Evolutionary conservation across 2,329 filamentous ascomycete species (phyloP), one percentile per base, ranked within the genome.

Genomic region (Alternaria dauci): DNA sequence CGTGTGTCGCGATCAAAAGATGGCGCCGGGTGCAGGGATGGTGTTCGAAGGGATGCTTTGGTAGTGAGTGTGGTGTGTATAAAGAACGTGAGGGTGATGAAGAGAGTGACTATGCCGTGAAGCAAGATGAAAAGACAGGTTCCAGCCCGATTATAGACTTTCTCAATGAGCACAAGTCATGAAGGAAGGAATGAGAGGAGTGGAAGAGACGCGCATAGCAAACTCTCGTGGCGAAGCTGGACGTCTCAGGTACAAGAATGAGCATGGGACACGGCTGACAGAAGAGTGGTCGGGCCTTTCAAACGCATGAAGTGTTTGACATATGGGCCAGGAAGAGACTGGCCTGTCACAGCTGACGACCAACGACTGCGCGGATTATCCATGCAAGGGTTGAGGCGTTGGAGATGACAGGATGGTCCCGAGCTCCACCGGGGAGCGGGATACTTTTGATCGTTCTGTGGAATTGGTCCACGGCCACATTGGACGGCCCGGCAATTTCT

Each of bases 261-360:
- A 53, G 67, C 71, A 72, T 68, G 74, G 72, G 65, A 71, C 61
- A 70, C 58, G 64, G 71, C 70, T 72, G 72, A 69, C 65, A 60
- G 48, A 61, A 62, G 56, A 62, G 63, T 59, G 59, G 56, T 54
- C 62, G 62, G 66, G 65, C 63, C 68, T 68, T 74, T 76, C 72
- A 75, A 78, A 77, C 76, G 68, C 71, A 68, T 73, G 61, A 67
- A 68, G 70, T 70, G 76, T 78, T 78, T 79, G 71, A 65, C 67
- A 63, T 67, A 57, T 63, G 48, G 62, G 63, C 69, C 68, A 65
- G 69, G 66, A 55, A 63, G 65, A 60, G 67, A 63, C 70, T 66
- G 65, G 55, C 70, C 66, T 66, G 72, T 71, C 69, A 71, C 70
- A 71, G 68, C 43, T 65, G 62, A 58, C 47, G 55, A 58, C 60